phyloP scores from a whole-genome alignment of 129 eudicot genomes.

The Centella asiatica region DNA sequence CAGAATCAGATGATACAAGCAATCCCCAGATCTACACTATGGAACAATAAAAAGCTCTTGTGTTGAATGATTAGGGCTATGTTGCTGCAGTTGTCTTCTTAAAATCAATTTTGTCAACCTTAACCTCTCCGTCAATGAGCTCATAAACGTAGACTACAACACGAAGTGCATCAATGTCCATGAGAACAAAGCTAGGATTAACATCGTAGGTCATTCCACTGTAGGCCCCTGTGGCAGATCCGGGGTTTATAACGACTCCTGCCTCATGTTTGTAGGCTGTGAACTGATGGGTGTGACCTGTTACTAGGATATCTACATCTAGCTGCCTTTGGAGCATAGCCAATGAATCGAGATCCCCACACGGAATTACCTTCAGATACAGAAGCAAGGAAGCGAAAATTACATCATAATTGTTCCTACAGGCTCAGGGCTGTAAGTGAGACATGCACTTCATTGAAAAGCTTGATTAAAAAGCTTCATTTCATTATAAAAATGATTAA shows the following conservation, averaged over 20 bases:
- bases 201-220: conserved; percentile 95
- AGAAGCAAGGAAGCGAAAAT: neutral
- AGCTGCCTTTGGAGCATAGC: conserved; percentile 99
- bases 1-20: neutral
- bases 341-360: conserved; percentile 96
- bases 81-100: conserved; percentile 66
- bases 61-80: neutral
- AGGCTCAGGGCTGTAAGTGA: neutral
- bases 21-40: neutral
- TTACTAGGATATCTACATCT: conserved; percentile 93
- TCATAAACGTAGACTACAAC: conserved; percentile 97
- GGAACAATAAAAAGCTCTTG: neutral
- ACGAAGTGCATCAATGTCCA: conserved; percentile 95
- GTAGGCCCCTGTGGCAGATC: conserved; percentile 97
- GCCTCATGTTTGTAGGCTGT: conserved; percentile 98
- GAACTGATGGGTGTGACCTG: conserved; percentile 96
- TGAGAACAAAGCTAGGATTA: conserved; percentile 96
- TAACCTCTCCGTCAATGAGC: conserved; percentile 97
- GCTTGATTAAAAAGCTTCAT: neutral
- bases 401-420: neutral
- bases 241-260: conserved; percentile 98
- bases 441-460: neutral
- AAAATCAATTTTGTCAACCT: conserved; percentile 95
- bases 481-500: no score
- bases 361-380: conserved; percentile 71